Evolutionary conservation across 768 basidiomycete species (phyloP).

Genomic region (Roridomyces roridus): DNA sequence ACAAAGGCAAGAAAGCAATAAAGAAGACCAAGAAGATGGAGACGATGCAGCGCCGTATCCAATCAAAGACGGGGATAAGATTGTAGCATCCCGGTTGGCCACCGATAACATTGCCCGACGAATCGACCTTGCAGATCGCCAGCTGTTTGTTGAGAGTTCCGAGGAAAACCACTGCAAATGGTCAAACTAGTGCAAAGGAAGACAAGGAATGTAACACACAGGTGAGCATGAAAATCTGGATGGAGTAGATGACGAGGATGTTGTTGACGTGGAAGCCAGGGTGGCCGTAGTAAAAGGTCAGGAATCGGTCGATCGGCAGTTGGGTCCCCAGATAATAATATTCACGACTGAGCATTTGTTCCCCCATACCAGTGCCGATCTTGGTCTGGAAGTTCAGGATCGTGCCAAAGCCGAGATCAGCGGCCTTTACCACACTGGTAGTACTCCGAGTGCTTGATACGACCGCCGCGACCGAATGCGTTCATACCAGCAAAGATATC

Average conservation of each 20-base stretch:
- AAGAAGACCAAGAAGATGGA: conserved; percentile 99
- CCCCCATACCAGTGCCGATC: conserved; percentile 99
- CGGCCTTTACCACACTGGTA: conserved; percentile 99
- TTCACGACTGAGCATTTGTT: conserved; percentile 99
- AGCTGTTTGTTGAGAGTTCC: conserved; percentile 96
- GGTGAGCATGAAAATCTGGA: conserved; percentile 97
- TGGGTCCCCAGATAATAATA: conserved; percentile 99
- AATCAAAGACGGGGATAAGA: conserved; percentile 94
- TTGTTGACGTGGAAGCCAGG: conserved; percentile 99
- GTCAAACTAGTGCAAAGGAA: conserved; percentile 7
- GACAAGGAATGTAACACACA: conserved; percentile 53
- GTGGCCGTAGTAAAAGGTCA: conserved; percentile 99
- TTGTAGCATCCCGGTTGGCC: conserved; percentile 96
- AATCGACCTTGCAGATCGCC: conserved; percentile 86
- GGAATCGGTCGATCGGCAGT: conserved; percentile 96
- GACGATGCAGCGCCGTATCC: conserved; percentile 96
- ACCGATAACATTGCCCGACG: conserved; percentile 75
- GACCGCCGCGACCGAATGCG: conserved; percentile 95
- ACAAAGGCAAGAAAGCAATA: conserved; percentile 95
- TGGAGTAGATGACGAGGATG: conserved; percentile 97
- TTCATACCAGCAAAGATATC: conserved; percentile 99
- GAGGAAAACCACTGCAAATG: conserved; percentile 78
- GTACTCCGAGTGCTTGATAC: conserved; percentile 99
- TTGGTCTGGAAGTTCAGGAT: conserved; percentile 99
- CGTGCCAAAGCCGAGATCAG: conserved; percentile 98